phyloP scores from a whole-genome alignment of 305 asterid species.

The Fraxinus albicans region DNA sequence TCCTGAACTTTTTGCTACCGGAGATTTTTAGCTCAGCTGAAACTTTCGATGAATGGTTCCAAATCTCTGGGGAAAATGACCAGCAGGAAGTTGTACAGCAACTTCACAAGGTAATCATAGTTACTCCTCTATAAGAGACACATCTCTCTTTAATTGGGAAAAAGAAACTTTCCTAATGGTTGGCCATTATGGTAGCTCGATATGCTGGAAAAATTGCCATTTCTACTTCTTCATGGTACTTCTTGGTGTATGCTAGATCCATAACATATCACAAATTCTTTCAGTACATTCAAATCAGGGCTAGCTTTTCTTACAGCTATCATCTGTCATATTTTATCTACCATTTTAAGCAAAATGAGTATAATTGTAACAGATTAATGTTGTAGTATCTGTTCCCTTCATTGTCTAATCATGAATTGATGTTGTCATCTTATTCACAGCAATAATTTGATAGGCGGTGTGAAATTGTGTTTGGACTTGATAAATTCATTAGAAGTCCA shows the following conservation, averaged over 20 bases:
- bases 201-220: background rate
- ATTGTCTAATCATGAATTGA: background rate
- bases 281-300: background rate
- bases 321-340: background rate
- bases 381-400: background rate
- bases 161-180: background rate
- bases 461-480: background rate
- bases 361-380: background rate
- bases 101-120: conserved; percentile 82
- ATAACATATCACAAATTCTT: background rate
- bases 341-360: background rate
- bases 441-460: background rate
- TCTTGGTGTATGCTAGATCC: background rate
- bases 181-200: background rate
- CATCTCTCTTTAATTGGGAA: background rate
- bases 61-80: conserved; percentile 95
- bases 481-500: conserved; percentile 5
- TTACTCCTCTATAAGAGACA: background rate
- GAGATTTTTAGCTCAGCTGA: conserved; percentile 99
- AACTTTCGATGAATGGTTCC: conserved; percentile 99
- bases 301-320: background rate
- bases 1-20: conserved; percentile 91
- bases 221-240: background rate
- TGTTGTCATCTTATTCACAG: background rate
- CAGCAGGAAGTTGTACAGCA: conserved; percentile 99